Evolutionary conservation across 1,139 yeast species (phyloP), one percentile per base, ranked within the genome.

Genomic region (Meyerozyma carpophila): DNA sequence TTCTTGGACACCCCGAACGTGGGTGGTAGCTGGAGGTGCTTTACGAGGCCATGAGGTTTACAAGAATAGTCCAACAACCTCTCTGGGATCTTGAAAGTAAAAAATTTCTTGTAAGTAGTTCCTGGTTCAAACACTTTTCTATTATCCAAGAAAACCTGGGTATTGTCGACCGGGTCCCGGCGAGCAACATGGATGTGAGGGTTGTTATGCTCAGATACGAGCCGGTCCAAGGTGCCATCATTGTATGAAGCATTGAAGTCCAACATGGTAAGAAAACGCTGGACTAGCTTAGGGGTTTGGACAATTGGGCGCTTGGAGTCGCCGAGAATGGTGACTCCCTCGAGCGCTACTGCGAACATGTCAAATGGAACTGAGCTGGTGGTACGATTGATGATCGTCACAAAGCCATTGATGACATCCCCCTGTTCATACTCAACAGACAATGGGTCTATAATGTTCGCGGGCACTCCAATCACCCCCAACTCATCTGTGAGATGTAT

Each of bases 231-330:
- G 42, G 51, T 55, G 0, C 64, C 73, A 45, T 68, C 74, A 44
- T 65, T 67, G 73, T 73, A 70, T 32, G 69, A 65, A 4, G 74
- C 75, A 45, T 62, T 62, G 51, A 68, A 68, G 50, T 69, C 75
- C 49, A 69, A 68, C 74, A 69, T 68, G 41, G 61, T 65, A 20
- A 68, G 54, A 45, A 69, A 67, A 13, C 38, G 38, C 14, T 24
- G 13, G n/a, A 54, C 48, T 18, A 50, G 51, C 6, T 50, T 36
- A 2, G 59, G 58, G 1, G 52, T 55, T 36, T 48, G 55, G 20
- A 54, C 53, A 3, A 52, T 42, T 10, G 58, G 48, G 25, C 46
- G 54, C 36, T 54, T 52, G 37, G 49, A 45, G 34, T 53, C 52
- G 4, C 62, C 64, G 45, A 61, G 54, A 1, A 63, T 56, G n/a